phyloP scores from a whole-genome alignment of 2,329 filamentous ascomycete species.

The Penicillium polonicum region DNA sequence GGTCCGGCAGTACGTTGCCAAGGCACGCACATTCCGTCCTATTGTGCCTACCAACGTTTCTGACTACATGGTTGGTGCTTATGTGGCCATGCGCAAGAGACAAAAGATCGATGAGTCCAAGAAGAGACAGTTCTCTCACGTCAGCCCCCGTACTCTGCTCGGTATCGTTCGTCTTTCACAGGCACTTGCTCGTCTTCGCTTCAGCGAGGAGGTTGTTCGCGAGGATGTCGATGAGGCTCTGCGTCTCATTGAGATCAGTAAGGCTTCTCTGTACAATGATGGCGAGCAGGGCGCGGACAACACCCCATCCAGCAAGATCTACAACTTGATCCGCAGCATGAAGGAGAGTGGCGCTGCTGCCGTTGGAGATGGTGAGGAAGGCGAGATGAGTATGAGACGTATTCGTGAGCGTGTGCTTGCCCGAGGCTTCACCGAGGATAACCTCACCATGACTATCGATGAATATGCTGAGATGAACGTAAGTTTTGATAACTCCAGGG shows the following conservation, averaged over 20 bases:
- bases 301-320: conserved; percentile 86
- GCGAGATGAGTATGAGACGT: conserved; percentile 82
- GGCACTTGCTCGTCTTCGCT: conserved; percentile 86
- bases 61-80: conserved; percentile 96
- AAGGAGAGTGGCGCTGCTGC: conserved; percentile 78
- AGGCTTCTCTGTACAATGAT: conserved; percentile 81
- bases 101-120: conserved; percentile 88
- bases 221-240: conserved; percentile 96
- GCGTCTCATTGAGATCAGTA: conserved; percentile 86
- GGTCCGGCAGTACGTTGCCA: conserved; percentile 92
- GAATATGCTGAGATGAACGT: conserved; percentile 89
- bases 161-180: conserved; percentile 91
- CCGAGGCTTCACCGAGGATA: conserved; percentile 94
- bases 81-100: conserved; percentile 88
- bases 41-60: conserved; percentile 80
- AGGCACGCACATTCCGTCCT: conserved; percentile 85
- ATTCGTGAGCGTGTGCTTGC: conserved; percentile 89
- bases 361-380: conserved; percentile 69
- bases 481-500: conserved; percentile 51
- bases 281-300: conserved; percentile 63
- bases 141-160: conserved; percentile 87
- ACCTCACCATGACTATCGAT: conserved; percentile 80
- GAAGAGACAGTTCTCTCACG: conserved; percentile 91
- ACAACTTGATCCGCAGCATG: conserved; percentile 87
- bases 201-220: conserved; percentile 77